These are phyloP conservation scores for Tylopilus cervinicoccineus DNA, from an alignment of 768 basidiomycete species.

Conservation along the genomic window DNA sequence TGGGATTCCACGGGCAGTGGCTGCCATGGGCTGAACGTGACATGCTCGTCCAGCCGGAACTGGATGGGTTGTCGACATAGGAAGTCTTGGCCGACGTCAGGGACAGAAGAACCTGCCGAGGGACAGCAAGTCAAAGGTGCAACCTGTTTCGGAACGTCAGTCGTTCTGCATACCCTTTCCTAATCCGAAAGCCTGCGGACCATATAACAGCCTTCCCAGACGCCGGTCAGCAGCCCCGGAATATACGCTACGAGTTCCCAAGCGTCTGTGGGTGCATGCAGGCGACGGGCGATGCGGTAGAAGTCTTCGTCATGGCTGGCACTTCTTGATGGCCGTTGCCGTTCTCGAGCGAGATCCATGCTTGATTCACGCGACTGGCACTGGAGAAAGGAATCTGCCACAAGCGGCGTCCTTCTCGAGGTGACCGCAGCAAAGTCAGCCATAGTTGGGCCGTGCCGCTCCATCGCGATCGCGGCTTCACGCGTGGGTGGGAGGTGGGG, in stretches of 20 bases:
- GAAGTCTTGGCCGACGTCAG: constrained; percentile 30
- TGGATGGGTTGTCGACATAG: constrained; percentile 47
- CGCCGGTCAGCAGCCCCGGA: constrained; percentile 47
- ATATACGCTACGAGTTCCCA: constrained; percentile 31
- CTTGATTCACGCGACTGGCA: constrained; percentile 26
- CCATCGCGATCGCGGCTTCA: constrained; percentile 40
- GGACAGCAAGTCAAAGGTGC: constrained; percentile 22
- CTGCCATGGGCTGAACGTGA: constrained; percentile 38
- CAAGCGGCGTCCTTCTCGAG: constrained; percentile 44
- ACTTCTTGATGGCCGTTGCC: constrained; percentile 33
- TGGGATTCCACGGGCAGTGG: constrained; percentile 29
- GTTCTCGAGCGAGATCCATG: constrained; percentile 30
- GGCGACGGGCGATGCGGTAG: constrained; percentile 28
- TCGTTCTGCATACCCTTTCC: constrained; percentile 4
- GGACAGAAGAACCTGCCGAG: constrained; percentile 7
- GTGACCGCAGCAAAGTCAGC: constrained; percentile 47
- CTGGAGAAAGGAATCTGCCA: constrained; percentile 40
- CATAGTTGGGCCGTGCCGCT: constrained; percentile 48
- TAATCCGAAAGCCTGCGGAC: constrained; percentile 34
- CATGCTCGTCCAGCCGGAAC: constrained; percentile 43
- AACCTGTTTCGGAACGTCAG: constrained; percentile 25
- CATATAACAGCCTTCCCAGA: constrained; percentile 62
- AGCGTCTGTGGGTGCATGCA: constrained; percentile 15
- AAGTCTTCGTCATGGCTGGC: constrained; percentile 35
- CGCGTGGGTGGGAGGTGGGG: constrained; percentile 49